phyloP scores from a whole-genome alignment of 2,329 filamentous ascomycete genomes.

The Fusarium redolens region DNA sequence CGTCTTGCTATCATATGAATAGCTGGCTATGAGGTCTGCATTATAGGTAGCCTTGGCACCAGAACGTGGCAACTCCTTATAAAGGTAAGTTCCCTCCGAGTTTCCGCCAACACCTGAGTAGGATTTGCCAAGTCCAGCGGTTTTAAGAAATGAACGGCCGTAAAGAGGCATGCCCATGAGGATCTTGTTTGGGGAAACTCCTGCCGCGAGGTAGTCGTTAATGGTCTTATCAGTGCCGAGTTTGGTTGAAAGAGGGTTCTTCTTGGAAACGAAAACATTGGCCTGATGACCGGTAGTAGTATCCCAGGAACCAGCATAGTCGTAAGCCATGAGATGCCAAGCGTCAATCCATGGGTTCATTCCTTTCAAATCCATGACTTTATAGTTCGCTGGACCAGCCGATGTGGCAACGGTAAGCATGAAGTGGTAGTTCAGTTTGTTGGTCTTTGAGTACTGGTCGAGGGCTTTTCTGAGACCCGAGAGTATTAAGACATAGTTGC shows the following conservation, averaged over 20 bases:
- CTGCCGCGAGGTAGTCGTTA: constrained; percentile 59
- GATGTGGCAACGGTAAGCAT: constrained; percentile 63
- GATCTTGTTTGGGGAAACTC: constrained; percentile 73
- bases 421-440: constrained; percentile 59
- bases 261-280: constrained; percentile 69
- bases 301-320: constrained; percentile 78
- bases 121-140: constrained; percentile 71
- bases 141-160: constrained; percentile 78
- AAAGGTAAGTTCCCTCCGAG: constrained; percentile 77
- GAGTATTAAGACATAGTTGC: constrained; percentile 41
- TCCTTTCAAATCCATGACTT: constrained; percentile 60
- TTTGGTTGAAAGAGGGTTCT: constrained; percentile 69
- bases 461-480: constrained; percentile 53
- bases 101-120: constrained; percentile 74
- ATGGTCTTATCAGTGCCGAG: constrained; percentile 76
- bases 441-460: constrained; percentile 53
- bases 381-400: constrained; percentile 61
- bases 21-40: constrained; percentile 70
- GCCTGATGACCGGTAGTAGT: constrained; percentile 72
- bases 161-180: constrained; percentile 83
- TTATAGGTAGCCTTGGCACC: constrained; percentile 70
- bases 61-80: constrained; percentile 74
- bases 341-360: constrained; percentile 69
- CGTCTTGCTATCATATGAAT: constrained; percentile 71
- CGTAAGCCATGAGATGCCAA: constrained; percentile 76